Evolutionary conservation across 1,284 basidiomycete species (phyloP), one percentile per base, ranked within the genome.

Genomic region (Malassezia globosa): DNA sequence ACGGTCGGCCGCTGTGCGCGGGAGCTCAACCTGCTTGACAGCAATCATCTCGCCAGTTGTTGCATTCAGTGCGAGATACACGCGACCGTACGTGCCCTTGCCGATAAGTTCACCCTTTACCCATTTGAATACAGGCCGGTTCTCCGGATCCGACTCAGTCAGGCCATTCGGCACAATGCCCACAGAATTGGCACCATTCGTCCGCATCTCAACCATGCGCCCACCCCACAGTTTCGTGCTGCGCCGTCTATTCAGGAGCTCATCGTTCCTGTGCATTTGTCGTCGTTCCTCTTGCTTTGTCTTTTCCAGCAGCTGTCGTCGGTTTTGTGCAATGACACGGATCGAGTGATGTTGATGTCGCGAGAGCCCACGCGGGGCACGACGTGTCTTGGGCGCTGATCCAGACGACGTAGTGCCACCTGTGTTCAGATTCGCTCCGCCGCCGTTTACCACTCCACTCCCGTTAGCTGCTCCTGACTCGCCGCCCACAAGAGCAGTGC

Each of bases 11-110:
- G 82, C 81, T 1, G 88, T 92, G 42, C 82, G 81, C 1, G 92
- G 90, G 50, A 92, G 79, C 73, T 96, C 92, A 41, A 99, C 94
- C 74, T 99, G 94, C 74, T 99, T 99, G 60, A 99, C 94, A 6
- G 94, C 94, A 62, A 97, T 90, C 85, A 96, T 92, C 73, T 97
- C 92, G 48, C 92, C 92, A 0, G 90, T 95, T 1, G 87, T 92
- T n/a, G 86, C 87, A 72, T 97, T 97, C 56, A 97, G 76, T 16
- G 88, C 94, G 41, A 96, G 81, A 67, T 95, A 97, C 24, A 97
- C 94, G 42, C 85, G 81, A 6, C 92, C 92, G 66, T 90, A 99
- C 4, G 89, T 94, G 21, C 94, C 94, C 66, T 86, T 88, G 35
- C 94, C 94, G 59, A 97, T 95, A 37, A 95, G 77, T 72, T 95